A percentile compares a stretch with the other conserved stretches of the same genome.
phyloP scores from a whole-genome alignment of 805 yeast genomes.

The Zygoascus biomembranicola region DNA sequence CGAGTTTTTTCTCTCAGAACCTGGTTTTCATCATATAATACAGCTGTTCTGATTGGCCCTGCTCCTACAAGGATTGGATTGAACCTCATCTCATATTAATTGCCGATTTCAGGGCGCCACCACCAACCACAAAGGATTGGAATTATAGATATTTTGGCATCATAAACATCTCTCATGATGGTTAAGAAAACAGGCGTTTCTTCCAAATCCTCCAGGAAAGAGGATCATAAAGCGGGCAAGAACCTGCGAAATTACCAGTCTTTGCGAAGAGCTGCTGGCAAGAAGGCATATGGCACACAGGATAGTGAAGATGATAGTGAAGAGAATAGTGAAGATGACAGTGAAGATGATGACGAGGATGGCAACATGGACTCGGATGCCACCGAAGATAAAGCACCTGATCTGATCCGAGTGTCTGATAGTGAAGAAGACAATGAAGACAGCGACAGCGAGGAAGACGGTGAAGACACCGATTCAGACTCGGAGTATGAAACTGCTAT shows the following conservation, averaged over 20 bases:
- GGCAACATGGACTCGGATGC: conserved; percentile 14
- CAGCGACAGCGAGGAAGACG: neutral
- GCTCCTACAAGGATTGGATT: neutral
- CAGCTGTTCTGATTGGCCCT: neutral
- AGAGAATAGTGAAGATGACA: conserved; percentile 28
- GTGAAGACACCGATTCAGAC: conserved; percentile 1
- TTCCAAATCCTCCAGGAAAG: neutral
- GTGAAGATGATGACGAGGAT: conserved; percentile 35
- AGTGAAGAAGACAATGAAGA: conserved; percentile 28
- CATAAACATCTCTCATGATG: neutral
- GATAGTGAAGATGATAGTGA: neutral
- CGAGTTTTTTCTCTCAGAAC: no score
- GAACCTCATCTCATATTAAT: neutral
- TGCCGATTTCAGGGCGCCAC: neutral
- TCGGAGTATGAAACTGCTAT: neutral
- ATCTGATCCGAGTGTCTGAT: conserved; percentile 4
- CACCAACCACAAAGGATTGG: neutral
- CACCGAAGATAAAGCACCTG: conserved; percentile 11
- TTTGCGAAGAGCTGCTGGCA: neutral
- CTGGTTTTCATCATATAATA: no score
- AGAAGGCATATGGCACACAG: neutral
- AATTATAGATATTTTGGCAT: neutral
- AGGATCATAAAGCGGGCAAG: neutral
- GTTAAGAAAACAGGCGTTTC: neutral
- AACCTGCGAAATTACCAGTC: neutral